These are phyloP conservation scores for Mikania micrantha DNA, from an alignment of 129 eudicot genomes.

Conservation along the genomic window DNA sequence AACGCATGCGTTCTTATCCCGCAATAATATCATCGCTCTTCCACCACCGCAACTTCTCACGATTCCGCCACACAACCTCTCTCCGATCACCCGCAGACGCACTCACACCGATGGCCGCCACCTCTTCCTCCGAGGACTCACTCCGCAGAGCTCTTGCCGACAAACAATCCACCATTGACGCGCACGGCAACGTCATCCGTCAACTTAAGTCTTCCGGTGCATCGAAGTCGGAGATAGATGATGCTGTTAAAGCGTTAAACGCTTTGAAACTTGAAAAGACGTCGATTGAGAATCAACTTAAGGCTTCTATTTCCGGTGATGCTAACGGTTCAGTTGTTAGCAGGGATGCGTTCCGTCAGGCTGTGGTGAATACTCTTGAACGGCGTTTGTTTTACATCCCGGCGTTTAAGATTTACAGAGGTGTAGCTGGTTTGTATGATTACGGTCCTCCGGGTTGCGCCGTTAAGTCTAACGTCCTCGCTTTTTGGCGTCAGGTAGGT, in stretches of 20 bases:
- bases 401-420: constrained; percentile 64
- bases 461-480: constrained; percentile 70
- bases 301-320: constrained; percentile 26
- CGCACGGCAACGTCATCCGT: constrained; percentile 32
- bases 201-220: constrained; percentile 41
- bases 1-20: constrained; percentile 24
- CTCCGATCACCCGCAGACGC: background rate
- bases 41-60: constrained; percentile 15
- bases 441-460: constrained; percentile 88
- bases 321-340: constrained; percentile 13
- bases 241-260: constrained; percentile 37
- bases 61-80: constrained; percentile 13
- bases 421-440: constrained; percentile 83
- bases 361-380: constrained; percentile 61
- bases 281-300: constrained; percentile 36
- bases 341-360: constrained; percentile 54
- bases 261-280: constrained; percentile 44
- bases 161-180: constrained; percentile 34
- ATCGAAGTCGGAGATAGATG: constrained; percentile 40
- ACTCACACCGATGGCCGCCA: constrained; percentile 21
- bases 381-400: constrained; percentile 63
- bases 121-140: constrained; percentile 31
- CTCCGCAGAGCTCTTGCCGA: constrained; percentile 38
- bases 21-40: background rate
- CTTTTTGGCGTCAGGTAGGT: constrained; percentile 74